Conservation (phyloP, 257 asterid genomes). For the Rhazya stricta region DNA sequence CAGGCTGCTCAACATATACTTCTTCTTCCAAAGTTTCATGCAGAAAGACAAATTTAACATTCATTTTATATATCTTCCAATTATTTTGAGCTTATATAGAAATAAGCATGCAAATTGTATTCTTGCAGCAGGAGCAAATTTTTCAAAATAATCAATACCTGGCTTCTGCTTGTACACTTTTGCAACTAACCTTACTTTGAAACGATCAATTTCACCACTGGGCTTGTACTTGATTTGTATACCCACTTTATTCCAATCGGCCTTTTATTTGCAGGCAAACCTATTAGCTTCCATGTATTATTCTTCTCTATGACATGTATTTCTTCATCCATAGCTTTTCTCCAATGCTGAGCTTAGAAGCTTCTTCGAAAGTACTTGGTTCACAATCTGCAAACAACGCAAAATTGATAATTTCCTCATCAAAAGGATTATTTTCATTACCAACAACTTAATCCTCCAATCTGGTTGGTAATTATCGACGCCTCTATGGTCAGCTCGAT, state of each 20-base stretch:
- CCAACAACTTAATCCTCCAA: too few species aligned
- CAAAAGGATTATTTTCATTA: too few species aligned
- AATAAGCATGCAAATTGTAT: neutral
- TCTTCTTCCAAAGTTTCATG: too few species aligned
- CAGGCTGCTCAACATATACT: too few species aligned
- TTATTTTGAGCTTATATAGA: neutral
- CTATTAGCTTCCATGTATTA: neutral
- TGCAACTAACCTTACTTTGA: neutral
- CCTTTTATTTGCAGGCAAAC: too few species aligned
- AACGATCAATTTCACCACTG: neutral
- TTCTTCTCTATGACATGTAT: too few species aligned
- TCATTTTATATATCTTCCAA: neutral
- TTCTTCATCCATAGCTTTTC: neutral
- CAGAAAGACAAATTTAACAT: too few species aligned
- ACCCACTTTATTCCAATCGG: too few species aligned
- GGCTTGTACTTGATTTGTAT: too few species aligned
- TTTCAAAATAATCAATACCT: neutral
- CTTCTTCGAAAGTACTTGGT: neutral
- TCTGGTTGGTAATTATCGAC: neutral
- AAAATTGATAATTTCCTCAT: neutral
- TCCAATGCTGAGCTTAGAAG: neutral
- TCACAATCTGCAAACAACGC: neutral
- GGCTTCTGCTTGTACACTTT: neutral
- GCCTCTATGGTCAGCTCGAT: neutral
- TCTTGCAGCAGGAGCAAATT: neutral